phyloP scores from a whole-genome alignment of 2,329 filamentous ascomycete genomes.

The Penicillium sp. region DNA sequence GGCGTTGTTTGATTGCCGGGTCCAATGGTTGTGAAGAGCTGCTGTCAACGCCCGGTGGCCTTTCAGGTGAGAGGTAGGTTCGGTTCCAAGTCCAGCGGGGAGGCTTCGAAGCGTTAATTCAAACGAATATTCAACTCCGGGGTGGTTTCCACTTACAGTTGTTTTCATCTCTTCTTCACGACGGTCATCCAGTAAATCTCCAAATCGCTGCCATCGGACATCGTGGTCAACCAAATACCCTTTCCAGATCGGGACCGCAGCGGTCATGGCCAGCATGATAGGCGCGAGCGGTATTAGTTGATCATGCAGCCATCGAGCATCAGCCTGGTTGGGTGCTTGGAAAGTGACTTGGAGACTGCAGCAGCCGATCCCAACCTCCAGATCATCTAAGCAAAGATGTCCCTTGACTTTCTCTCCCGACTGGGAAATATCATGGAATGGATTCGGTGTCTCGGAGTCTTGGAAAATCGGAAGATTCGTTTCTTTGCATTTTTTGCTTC shows the following conservation, averaged over 20 bases:
- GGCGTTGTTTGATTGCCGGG: conserved; percentile 5
- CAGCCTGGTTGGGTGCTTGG: conserved; percentile 15
- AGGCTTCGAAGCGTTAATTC: background rate
- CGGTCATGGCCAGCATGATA: conserved; percentile 21
- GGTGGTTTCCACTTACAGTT: background rate
- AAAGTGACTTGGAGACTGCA: conserved; percentile 23
- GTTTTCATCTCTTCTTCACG: conserved; percentile 4
- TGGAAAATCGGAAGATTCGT: conserved; percentile 3
- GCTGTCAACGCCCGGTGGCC: conserved; percentile 2
- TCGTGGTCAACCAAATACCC: conserved; percentile 21
- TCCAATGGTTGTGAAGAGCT: conserved; percentile 3
- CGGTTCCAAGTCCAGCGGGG: conserved; percentile 13
- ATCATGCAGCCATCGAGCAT: conserved; percentile 23
- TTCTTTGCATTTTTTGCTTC: background rate
- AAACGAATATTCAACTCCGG: background rate
- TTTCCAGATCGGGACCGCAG: conserved; percentile 20
- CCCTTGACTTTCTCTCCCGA: background rate
- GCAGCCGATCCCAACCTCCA: conserved; percentile 12
- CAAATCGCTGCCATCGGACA: conserved; percentile 17
- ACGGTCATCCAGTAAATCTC: conserved; percentile 17
- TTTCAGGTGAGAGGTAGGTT: conserved; percentile 84
- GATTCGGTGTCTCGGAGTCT: background rate
- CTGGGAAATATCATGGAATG: conserved; percentile 1
- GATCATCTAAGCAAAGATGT: conserved; percentile 14
- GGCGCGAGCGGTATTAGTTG: conserved; percentile 20